A percentile compares a stretch with the other conserved stretches of the same genome.
phyloP scores from a whole-genome alignment of 164 flowering plant species.

The Berberis thunbergii region DNA sequence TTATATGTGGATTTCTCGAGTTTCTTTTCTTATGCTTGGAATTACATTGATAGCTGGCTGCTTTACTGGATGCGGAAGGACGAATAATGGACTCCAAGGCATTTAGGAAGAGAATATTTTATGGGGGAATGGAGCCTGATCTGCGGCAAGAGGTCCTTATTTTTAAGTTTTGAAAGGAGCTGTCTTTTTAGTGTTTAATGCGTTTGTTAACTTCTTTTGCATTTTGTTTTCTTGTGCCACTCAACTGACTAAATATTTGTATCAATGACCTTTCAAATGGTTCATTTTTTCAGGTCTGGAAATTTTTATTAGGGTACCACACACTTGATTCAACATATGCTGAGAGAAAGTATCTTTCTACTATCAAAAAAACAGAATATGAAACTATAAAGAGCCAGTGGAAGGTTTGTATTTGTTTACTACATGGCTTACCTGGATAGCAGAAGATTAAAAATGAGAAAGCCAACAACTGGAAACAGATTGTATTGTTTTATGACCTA shows the following conservation, averaged over 20 bases:
- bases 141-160: conserved; percentile 71
- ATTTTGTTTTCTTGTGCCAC: not conserved
- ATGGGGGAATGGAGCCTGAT: conserved; percentile 76
- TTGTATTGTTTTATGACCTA: no score
- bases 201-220: not conserved
- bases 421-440: no score
- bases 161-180: not conserved
- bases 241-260: no score
- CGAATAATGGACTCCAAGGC: conserved; percentile 59
- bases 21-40: no score
- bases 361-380: conserved; percentile 64
- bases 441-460: no score
- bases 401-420: conserved; percentile 43
- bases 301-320: conserved; percentile 70
- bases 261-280: not conserved
- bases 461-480: no score
- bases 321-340: conserved; percentile 84
- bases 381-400: conserved; percentile 79
- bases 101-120: conserved; percentile 79
- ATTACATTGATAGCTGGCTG: conserved; percentile 45
- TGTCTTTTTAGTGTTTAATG: no score
- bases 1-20: no score
- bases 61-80: conserved; percentile 88
- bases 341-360: conserved; percentile 68
- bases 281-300: conserved; percentile 58